Conservation (phyloP, 1,284 basidiomycete species). For the Ustilago loliicola region DNA sequence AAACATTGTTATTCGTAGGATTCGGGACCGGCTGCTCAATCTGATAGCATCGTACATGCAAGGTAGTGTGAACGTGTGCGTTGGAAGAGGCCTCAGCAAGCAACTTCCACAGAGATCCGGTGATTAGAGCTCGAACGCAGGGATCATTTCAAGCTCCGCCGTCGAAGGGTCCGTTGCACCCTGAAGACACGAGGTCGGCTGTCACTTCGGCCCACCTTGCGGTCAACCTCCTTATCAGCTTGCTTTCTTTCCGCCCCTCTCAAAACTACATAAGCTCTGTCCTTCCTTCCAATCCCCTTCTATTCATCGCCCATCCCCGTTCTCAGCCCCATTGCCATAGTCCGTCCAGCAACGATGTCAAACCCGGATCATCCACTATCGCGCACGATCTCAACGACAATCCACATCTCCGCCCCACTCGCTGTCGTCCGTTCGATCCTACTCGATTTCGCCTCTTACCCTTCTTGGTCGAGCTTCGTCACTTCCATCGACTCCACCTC, state of each 20-base stretch:
- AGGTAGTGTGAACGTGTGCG: background rate
- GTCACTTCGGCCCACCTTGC: too few species aligned
- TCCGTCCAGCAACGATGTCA: slow-evolving; percentile 22
- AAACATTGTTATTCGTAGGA: background rate
- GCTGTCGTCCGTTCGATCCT: slow-evolving; percentile 8
- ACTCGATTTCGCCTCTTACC: slow-evolving; percentile 27
- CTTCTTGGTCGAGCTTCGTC: slow-evolving; percentile 17
- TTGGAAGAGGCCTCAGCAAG: background rate
- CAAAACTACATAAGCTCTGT: too few species aligned
- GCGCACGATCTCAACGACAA: slow-evolving; percentile 13
- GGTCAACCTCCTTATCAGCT: too few species aligned
- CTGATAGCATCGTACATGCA: background rate
- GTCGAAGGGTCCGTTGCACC: background rate
- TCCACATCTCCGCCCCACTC: slow-evolving; percentile 21
- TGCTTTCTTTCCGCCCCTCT: too few species aligned
- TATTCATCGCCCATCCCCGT: background rate
- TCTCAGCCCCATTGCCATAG: too few species aligned
- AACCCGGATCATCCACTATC: slow-evolving; percentile 11
- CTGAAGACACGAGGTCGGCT: background rate
- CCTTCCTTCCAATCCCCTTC: background rate
- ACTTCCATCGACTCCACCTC: background rate
- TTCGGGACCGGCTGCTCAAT: too few species aligned
- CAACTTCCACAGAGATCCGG: background rate
- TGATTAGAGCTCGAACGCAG: background rate
- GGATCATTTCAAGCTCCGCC: background rate